Base-by-base conservation (phyloP, 208 protist species). In the Acanthamoeba lenticulata region DNA sequence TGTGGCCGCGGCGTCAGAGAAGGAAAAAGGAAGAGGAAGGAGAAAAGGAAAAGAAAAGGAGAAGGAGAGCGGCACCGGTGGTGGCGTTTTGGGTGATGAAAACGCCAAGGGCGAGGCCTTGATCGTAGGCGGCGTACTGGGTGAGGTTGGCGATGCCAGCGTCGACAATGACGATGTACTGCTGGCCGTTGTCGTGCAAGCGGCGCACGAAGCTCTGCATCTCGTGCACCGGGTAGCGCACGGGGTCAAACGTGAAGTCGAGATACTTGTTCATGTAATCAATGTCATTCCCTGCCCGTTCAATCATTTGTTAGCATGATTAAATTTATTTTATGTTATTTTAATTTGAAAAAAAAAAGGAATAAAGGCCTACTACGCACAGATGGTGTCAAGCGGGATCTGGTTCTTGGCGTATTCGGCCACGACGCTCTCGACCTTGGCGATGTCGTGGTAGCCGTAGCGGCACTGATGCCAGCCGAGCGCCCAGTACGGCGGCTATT, bases 301-400 rank as follows among this genome's bases (percentile, higher is more conserved):
- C n/a, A n/a, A n/a, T n/a, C n/a, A n/a, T n/a, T n/a, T n/a, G n/a
- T n/a, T n/a, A n/a, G n/a, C n/a, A n/a, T n/a, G n/a, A n/a, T n/a
- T n/a, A n/a, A n/a, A n/a, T n/a, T n/a, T n/a, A n/a, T n/a, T n/a
- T n/a, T n/a, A n/a, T n/a, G n/a, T n/a, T n/a, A n/a, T n/a, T n/a
- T n/a, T n/a, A n/a, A n/a, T n/a, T n/a, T n/a, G n/a, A n/a, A n/a
- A n/a, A n/a, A n/a, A 4, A 49, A 34, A 13, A 42, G 52, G 27
- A n/a, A 90, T 19, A 5, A 45, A 69, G 34, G 32, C 17, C 15
- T 85, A 32, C 7, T 29, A 72, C 1, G 27, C 90, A 94, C 97
- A 98, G 49, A 98, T 96, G 57, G 90, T 95, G 45, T 98, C 97
- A 1, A 98, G 94, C 17, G 98, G 98, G 34, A 99, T 95, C 17